A percentile compares a stretch with the other conserved stretches of the same genome.
Conservation (phyloP, 345 rosid genomes). For the Hibiscus mutabilis region DNA sequence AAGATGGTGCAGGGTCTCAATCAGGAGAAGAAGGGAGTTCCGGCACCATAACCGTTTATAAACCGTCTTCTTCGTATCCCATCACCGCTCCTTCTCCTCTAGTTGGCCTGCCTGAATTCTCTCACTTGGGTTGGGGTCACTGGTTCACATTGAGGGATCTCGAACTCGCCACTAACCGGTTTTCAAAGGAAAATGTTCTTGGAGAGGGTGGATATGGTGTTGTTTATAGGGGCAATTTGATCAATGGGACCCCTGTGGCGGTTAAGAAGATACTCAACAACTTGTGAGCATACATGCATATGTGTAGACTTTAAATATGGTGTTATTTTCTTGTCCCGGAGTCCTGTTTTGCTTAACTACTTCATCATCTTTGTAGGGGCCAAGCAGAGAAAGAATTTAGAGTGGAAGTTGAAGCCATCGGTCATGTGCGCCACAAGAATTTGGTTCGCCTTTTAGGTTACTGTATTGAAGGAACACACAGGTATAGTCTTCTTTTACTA, state of each 20-base stretch:
- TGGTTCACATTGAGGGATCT: slow-evolving; percentile 85
- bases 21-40: slow-evolving; percentile 76
- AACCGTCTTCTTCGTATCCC: slow-evolving; percentile 66
- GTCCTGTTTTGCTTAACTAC: background rate
- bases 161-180: slow-evolving; percentile 64
- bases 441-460: slow-evolving; percentile 81
- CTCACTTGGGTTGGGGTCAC: slow-evolving; percentile 84
- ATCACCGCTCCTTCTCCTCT: slow-evolving; percentile 68
- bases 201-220: slow-evolving; percentile 88
- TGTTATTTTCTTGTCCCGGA: background rate
- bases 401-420: slow-evolving; percentile 79
- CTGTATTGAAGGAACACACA: slow-evolving; percentile 73
- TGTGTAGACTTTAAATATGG: background rate
- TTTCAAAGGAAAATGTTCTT: slow-evolving; percentile 63
- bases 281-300: slow-evolving; percentile 35
- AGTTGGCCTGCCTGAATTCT: slow-evolving; percentile 65
- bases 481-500: slow-evolving; percentile 25
- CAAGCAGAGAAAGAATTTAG: slow-evolving; percentile 84
- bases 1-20: slow-evolving; percentile 51
- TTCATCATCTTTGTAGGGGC: slow-evolving; percentile 36
- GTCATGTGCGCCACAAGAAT: slow-evolving; percentile 81
- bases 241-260: slow-evolving; percentile 70
- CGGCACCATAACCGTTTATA: slow-evolving; percentile 32
- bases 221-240: slow-evolving; percentile 58
- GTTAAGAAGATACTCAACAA: slow-evolving; percentile 72